Percentiles rank a stretch among this genome's conserved stretches.
These are phyloP conservation scores for Sphaerulina musiva DNA, from an alignment of 2,329 filamentous ascomycete genomes.

Conservation along the genomic window DNA sequence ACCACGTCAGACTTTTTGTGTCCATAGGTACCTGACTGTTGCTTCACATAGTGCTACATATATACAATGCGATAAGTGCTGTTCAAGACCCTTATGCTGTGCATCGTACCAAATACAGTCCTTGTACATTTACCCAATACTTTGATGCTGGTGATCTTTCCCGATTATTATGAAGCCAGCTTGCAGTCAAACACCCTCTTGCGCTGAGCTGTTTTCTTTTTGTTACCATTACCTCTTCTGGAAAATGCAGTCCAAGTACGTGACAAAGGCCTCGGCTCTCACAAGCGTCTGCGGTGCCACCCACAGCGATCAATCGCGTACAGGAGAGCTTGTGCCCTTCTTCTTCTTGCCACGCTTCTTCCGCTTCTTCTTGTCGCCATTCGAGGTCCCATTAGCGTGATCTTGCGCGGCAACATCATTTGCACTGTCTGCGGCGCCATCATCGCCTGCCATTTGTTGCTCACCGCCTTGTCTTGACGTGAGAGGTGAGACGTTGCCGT, in stretches of 20 bases:
- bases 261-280: not conserved
- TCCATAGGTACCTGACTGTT: not conserved
- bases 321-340: slow-evolving; percentile 13
- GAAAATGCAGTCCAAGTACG: not conserved
- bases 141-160: not conserved
- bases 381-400: slow-evolving; percentile 9
- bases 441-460: slow-evolving; percentile 5
- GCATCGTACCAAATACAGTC: not conserved
- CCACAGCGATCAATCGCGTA: slow-evolving; percentile 9
- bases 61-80: not conserved
- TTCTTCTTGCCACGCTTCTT: slow-evolving; percentile 25
- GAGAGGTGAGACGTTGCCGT: slow-evolving; percentile 7
- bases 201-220: slow-evolving; percentile 4
- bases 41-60: not conserved
- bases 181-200: slow-evolving; percentile 4
- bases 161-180: slow-evolving; percentile 2
- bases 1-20: too few species aligned
- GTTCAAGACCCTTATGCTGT: not conserved
- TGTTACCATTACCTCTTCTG: not conserved
- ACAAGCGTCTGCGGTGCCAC: not conserved
- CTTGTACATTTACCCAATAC: not conserved
- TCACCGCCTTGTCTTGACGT: slow-evolving; percentile 6
- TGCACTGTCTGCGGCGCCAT: slow-evolving; percentile 3
- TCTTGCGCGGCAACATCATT: slow-evolving; percentile 4
- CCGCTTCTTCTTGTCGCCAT: slow-evolving; percentile 18